Conservation (phyloP, 2,329 filamentous ascomycete species). For the Hypomyces rosellus region DNA sequence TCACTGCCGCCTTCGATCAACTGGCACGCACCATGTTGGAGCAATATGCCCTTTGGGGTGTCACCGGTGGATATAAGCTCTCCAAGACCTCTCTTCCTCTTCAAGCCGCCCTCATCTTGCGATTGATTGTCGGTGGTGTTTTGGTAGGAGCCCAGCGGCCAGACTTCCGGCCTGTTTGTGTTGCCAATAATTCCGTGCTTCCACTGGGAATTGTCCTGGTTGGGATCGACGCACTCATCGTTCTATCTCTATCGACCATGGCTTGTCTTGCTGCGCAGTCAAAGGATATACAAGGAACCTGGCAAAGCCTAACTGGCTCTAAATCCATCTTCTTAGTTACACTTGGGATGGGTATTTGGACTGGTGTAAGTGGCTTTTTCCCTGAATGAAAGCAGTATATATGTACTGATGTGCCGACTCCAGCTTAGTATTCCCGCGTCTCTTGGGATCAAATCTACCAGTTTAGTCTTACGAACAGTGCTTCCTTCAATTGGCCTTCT, state of each 20-base stretch:
- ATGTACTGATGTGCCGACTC: slow-evolving; percentile 9
- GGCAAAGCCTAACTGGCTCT: slow-evolving; percentile 22
- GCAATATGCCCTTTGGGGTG: slow-evolving; percentile 48
- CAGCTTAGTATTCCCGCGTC: slow-evolving; percentile 47
- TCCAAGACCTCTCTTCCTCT: slow-evolving; percentile 33
- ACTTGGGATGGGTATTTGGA: slow-evolving; percentile 46
- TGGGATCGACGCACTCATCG: slow-evolving; percentile 39
- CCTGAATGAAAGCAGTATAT: not conserved
- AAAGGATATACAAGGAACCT: slow-evolving; percentile 24
- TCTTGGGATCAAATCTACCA: slow-evolving; percentile 38
- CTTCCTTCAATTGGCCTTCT: slow-evolving; percentile 46
- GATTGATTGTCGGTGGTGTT: slow-evolving; percentile 47
- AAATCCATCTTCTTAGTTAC: slow-evolving; percentile 38
- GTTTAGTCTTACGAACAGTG: slow-evolving; percentile 40
- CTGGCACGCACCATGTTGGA: slow-evolving; percentile 46
- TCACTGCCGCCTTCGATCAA: slow-evolving; percentile 52
- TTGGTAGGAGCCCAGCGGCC: slow-evolving; percentile 50
- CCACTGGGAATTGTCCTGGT: slow-evolving; percentile 41
- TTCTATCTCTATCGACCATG: slow-evolving; percentile 35
- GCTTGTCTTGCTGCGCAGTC: slow-evolving; percentile 33
- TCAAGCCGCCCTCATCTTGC: slow-evolving; percentile 41
- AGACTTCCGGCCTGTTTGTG: slow-evolving; percentile 46
- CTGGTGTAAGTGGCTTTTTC: slow-evolving; percentile 37
- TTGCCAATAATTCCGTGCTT: slow-evolving; percentile 39
- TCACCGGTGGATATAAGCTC: slow-evolving; percentile 33